Base-by-base conservation (phyloP, 2,329 filamentous ascomycete genomes). In the Xylaria sp. region DNA sequence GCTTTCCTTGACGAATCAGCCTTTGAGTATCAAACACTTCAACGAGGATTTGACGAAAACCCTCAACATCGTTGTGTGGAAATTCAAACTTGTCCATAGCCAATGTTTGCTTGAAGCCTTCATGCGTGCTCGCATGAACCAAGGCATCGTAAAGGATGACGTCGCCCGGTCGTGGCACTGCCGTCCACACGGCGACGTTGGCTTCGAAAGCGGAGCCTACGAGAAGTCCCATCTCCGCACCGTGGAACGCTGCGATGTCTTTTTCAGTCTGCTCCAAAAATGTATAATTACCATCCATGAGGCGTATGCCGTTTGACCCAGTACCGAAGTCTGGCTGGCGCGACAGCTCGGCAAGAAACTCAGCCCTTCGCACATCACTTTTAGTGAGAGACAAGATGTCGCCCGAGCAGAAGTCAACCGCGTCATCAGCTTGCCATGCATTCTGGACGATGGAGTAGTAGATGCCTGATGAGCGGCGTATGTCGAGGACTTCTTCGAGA, bases 201-300 rank as follows among this genome's bases (percentile, higher is more conserved):
- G 85, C 87, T 66, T 86, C 83, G 67, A 81, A 88, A 0, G 85
- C 86, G 0, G 85, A 91, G 69, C 89, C 88, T 73, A 90, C 87
- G 0, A 93, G 78, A 0, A 92, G 79, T 0, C 84, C 90, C 1
- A 82, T 79, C 2, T 86, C 83, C 0, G 89, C 88, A 20, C 83
- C 79, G 74, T 92, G 89, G 74, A 92, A 91, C 0, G 69, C 72
- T 0, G 90, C 88, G 63, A 92, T 87, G 72, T 92, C 90, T 0
- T 90, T 39, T 23, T 75, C 73, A 8, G 62, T 79, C n/a, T 83
- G 76, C 68, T 91, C 85, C n/a, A n/a, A n/a, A n/a, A n/a, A n/a
- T 0, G 88, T 85, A 74, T 90, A 90, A 75, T 92, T 92, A 2
- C 91, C 91, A 71, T 92, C 88, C 3, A 91, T 81, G 0, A 92